Evolutionary conservation across 164 flowering plant genomes (phyloP), one percentile per base, ranked within the genome.

Genomic region (Umbellularia californica): DNA sequence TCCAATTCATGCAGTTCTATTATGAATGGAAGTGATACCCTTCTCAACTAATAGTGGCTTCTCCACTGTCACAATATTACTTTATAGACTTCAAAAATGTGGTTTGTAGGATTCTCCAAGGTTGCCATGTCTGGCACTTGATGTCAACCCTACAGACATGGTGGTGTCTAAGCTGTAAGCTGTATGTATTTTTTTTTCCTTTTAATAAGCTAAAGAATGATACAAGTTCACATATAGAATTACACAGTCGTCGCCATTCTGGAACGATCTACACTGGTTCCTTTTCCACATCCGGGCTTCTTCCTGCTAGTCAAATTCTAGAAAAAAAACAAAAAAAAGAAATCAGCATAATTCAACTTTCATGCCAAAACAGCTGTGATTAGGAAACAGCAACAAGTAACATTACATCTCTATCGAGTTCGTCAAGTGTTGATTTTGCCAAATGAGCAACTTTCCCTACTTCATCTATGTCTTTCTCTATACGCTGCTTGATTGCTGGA

Each of bases 401-500:
- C 30, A 76, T 78, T 74, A 92, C 98, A 69, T 94, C 98, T 88
- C 77, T 88, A 78, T 94, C 95, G 55, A 94, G 86, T 74, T 83
- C 90, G 80, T 92, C 97, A 75, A 94, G 79, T 79, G 87, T 91
- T 62, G 88, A 81, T 79, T 94, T 94, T 27, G 88, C 80, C n/a
- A 68, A 77, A 73, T 85, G 90, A 60, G 95, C 88, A 84, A 94
- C 72, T 82, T 85, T 90, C 71, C 91, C 87, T 47, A 89, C 95
- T 87, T 94, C 97, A 81, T 92, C 97, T 60, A 94, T 90, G 84
- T 94, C 98, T 81, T 89, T 92, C 82, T 90, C 94, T 97, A 94
- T 94, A 69, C 92, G 88, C 79, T 88, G 86, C 87, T 88, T 92
- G 80, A 94, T 92, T 65, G 90, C 98, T 94, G 87, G 72, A 84